Conservation (phyloP, 495 filamentous ascomycete species). For the Hypoxylon fragiforme region DNA sequence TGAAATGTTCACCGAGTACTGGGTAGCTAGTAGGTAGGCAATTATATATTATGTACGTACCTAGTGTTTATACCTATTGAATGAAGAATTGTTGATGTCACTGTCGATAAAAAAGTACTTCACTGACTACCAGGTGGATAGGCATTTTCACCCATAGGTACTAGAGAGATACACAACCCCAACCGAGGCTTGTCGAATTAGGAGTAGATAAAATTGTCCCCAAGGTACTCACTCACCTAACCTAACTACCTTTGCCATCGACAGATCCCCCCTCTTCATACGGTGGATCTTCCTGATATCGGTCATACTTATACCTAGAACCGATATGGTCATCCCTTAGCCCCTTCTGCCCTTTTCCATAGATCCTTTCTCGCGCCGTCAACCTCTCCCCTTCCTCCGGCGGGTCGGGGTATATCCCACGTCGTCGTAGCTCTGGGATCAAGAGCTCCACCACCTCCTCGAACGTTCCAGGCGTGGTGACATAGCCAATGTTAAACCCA, state of each 20-base stretch:
- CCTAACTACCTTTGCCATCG: slow-evolving; percentile 2
- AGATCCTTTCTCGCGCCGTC: slow-evolving; percentile 63
- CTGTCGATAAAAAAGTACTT: no score
- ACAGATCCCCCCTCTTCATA: slow-evolving; percentile 25
- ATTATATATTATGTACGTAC: no score
- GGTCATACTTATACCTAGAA: slow-evolving; percentile 60
- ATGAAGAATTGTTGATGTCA: no score
- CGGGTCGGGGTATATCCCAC: slow-evolving; percentile 43
- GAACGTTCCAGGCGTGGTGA: slow-evolving; percentile 50
- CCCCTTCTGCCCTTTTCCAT: slow-evolving; percentile 58
- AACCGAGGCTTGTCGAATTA: no score
- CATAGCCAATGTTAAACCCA: slow-evolving; percentile 61
- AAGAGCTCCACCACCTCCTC: slow-evolving; percentile 51
- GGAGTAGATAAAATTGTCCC: no score
- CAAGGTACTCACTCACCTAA: no score
- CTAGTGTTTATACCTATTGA: no score
- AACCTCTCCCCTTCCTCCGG: slow-evolving; percentile 45
- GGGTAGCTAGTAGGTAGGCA: no score
- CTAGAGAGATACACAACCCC: no score
- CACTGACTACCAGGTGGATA: no score
- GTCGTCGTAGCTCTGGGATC: slow-evolving; percentile 46
- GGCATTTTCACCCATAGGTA: no score
- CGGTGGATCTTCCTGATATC: slow-evolving; percentile 55
- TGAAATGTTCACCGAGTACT: no score
- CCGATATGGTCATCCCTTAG: slow-evolving; percentile 58